phyloP scores from a whole-genome alignment of 2,329 filamentous ascomycete species.

The Parafenestella ontariensis region DNA sequence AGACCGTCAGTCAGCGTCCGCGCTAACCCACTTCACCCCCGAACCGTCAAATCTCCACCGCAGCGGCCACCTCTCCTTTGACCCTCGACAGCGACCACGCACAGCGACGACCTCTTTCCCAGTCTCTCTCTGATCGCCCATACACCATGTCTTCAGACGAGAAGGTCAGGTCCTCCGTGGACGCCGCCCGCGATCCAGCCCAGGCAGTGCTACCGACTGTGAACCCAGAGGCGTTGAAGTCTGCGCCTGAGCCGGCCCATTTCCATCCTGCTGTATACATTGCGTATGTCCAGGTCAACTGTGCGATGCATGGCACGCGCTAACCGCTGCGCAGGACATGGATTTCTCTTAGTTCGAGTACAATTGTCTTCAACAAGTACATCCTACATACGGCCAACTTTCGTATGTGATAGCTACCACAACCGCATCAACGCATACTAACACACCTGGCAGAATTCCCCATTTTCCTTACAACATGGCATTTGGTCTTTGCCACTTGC shows the following conservation, averaged over 20 bases:
- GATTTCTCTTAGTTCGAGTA: slow-evolving; percentile 90
- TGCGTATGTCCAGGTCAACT: slow-evolving; percentile 61
- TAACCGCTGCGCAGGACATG: slow-evolving; percentile 69
- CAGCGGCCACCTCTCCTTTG: slow-evolving; percentile 27
- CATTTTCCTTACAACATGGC: slow-evolving; percentile 87
- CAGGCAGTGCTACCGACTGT: slow-evolving; percentile 76
- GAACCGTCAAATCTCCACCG: slow-evolving; percentile 18
- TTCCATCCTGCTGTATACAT: slow-evolving; percentile 90
- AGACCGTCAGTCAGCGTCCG: slow-evolving; percentile 30
- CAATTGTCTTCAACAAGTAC: slow-evolving; percentile 99
- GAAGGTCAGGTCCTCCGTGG: slow-evolving; percentile 84
- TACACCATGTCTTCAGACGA: slow-evolving; percentile 67
- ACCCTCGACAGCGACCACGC: slow-evolving; percentile 19
- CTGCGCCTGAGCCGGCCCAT: slow-evolving; percentile 62
- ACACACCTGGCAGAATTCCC: slow-evolving; percentile 39
- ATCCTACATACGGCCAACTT: slow-evolving; percentile 87
- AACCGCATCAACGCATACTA: slow-evolving; percentile 26
- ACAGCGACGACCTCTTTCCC: slow-evolving; percentile 17
- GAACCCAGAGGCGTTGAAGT: slow-evolving; percentile 78
- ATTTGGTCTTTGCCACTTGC: slow-evolving; percentile 88
- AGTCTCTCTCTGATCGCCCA: slow-evolving; percentile 25
- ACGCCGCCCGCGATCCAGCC: slow-evolving; percentile 68
- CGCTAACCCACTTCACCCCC: slow-evolving; percentile 21
- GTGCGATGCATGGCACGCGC: slow-evolving; percentile 10
- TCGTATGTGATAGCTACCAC: slow-evolving; percentile 62